Evolutionary conservation across 177 flowering plant genomes (phyloP).

Genomic region (Vitis hybrid): DNA sequence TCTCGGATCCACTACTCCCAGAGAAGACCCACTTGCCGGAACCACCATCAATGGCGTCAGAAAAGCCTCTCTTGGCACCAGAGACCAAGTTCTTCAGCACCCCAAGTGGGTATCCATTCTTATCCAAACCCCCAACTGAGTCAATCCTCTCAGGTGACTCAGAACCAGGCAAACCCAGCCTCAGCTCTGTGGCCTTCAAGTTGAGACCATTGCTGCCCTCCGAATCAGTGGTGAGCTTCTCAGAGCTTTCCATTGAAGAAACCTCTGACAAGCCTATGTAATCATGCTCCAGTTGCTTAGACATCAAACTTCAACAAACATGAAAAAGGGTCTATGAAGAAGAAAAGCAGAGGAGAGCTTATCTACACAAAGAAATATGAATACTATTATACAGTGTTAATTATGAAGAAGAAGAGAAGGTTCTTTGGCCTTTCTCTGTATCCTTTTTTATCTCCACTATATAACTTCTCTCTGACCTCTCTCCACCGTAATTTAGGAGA

Average conservation of each 20-base stretch:
- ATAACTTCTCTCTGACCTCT: not conserved
- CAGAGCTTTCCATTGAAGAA: slow-evolving; percentile 52
- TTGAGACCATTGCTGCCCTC: slow-evolving; percentile 29
- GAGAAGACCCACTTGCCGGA: slow-evolving; percentile 68
- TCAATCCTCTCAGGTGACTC: slow-evolving; percentile 55
- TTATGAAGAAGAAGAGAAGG: slow-evolving; percentile 21
- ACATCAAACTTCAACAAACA: slow-evolving; percentile 35
- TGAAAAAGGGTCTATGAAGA: not conserved
- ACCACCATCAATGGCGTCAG: slow-evolving; percentile 57
- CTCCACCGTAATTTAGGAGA: not conserved
- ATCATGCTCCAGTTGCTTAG: slow-evolving; percentile 57
- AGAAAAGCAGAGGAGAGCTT: not conserved
- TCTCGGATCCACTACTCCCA: slow-evolving; percentile 43
- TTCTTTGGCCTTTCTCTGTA: slow-evolving; percentile 33
- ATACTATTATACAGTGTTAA: not conserved
- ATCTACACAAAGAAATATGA: not conserved
- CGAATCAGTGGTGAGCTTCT: slow-evolving; percentile 19
- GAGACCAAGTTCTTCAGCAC: slow-evolving; percentile 39
- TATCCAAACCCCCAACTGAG: slow-evolving; percentile 20
- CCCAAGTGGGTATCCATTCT: slow-evolving; percentile 15
- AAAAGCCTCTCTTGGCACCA: slow-evolving; percentile 72
- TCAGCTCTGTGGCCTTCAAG: slow-evolving; percentile 81
- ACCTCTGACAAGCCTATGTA: slow-evolving; percentile 72
- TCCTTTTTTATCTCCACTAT: slow-evolving; percentile 14
- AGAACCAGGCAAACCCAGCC: slow-evolving; percentile 91